Conservation (phyloP, 2,329 filamentous ascomycete genomes). For the Colletotrichum sp. region DNA sequence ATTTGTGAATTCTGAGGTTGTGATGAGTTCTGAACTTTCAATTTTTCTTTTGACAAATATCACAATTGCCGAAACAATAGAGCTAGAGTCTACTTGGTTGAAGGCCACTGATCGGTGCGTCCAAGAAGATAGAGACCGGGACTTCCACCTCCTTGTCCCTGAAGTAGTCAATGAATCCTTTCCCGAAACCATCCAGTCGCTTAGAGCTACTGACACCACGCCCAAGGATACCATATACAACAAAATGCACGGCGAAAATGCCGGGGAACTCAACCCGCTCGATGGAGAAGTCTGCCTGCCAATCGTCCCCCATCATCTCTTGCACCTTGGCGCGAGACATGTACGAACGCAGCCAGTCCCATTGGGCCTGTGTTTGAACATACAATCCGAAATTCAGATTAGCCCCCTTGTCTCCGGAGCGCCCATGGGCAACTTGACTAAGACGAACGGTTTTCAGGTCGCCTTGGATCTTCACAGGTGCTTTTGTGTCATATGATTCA, state of each 20-base stretch:
- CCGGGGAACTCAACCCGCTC: neutral
- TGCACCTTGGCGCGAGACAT: neutral
- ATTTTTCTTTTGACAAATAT: neutral
- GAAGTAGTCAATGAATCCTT: neutral
- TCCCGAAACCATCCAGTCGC: neutral
- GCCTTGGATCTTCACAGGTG: neutral
- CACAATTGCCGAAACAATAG: neutral
- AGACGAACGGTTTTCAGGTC: neutral
- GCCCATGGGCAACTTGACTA: neutral
- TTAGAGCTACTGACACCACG: neutral
- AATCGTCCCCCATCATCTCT: neutral
- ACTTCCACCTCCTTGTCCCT: neutral
- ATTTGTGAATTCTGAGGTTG: neutral
- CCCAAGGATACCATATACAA: neutral
- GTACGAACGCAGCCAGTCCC: neutral
- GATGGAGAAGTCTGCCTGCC: neutral
- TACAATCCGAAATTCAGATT: constrained; percentile 2
- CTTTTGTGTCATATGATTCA: neutral
- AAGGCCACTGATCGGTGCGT: rapidly evolving
- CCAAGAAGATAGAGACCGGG: neutral
- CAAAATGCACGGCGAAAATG: neutral
- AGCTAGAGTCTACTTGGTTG: neutral
- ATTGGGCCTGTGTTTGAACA: neutral
- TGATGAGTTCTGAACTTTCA: neutral
- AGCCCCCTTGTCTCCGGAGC: neutral